Evolutionary conservation across 441 rosid genomes (phyloP), one percentile per base, ranked within the genome.

Genomic region (Eutrema salsugineum): DNA sequence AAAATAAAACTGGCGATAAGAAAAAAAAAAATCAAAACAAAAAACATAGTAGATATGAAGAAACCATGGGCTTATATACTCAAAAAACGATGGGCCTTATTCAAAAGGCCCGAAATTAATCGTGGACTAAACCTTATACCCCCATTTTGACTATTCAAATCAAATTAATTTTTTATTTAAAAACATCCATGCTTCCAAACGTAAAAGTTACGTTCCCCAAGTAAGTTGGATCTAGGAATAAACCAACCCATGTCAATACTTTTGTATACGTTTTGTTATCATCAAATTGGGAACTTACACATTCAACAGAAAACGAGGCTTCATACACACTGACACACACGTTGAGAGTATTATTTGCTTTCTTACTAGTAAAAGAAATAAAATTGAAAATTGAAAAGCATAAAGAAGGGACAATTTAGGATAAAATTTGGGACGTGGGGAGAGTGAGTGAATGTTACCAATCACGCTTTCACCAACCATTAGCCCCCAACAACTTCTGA

Each of bases 401-500:
- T 60, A 19, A 71, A 71, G 36, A 30, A 61, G 33, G 30, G 36
- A 51, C 12, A 19, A 61, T 20, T 42, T 40, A 12, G 17, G 66
- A 33, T 16, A 58, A 68, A 57, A n/a, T n/a, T n/a, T 28, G 36
- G 56, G n/a, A n/a, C n/a, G n/a, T n/a, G n/a, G 35, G 27, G 57
- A 22, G 58, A 36, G 58, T 24, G 73, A 40, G 73, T 58, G 53
- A 60, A 60, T 61, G 27, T 50, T 60, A 50, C 40, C 40, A 40
- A 39, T 39, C 44, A 70, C 20, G 60, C 61, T 49, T 50, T 40
- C 54, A 71, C 54, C 35, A 30, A 71, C 55, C 55, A n/a, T 54
- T 33, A 63, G 57, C 24, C 70, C 33, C 49, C n/a, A n/a, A 63
- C 63, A 63, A n/a, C 39, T 54, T 71, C 46, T 43, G 48, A 51